phyloP scores from a whole-genome alignment of 805 yeast genomes.

The Metschnikowia picachoensis region DNA sequence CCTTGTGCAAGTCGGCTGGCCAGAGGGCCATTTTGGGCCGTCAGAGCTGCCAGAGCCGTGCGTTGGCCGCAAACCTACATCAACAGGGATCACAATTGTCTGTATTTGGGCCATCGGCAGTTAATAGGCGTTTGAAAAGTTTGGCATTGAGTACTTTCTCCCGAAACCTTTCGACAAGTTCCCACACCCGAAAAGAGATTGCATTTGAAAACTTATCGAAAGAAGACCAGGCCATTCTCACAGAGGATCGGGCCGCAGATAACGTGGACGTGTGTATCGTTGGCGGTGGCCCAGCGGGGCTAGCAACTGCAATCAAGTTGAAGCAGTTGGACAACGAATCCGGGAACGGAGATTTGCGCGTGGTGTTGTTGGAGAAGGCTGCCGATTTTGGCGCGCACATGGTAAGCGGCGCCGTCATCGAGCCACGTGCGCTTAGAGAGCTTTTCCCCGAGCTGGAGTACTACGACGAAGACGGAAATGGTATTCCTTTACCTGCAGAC shows the following conservation, averaged over 20 bases:
- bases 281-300: conserved; percentile 98
- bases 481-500: conserved; percentile 76
- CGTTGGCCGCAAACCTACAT: conserved; percentile 1
- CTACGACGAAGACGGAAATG: conserved; percentile 46
- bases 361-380: conserved; percentile 88
- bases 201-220: conserved; percentile 16
- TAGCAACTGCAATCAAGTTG: conserved; percentile 85
- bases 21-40: neutral
- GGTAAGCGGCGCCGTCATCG: conserved; percentile 90
- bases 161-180: conserved; percentile 1
- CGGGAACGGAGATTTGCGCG: conserved; percentile 68
- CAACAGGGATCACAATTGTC: neutral
- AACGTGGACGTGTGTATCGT: conserved; percentile 92
- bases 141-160: neutral
- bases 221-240: conserved; percentile 46
- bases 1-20: neutral
- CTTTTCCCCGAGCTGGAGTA: conserved; percentile 67
- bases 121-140: neutral
- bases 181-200: conserved; percentile 4
- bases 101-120: neutral
- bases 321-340: conserved; percentile 76
- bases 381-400: conserved; percentile 91
- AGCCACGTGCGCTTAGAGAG: conserved; percentile 84
- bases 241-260: conserved; percentile 74
- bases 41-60: neutral